phyloP scores from a whole-genome alignment of 2,329 filamentous ascomycete species.

The Aspergillus aculeatinus region DNA sequence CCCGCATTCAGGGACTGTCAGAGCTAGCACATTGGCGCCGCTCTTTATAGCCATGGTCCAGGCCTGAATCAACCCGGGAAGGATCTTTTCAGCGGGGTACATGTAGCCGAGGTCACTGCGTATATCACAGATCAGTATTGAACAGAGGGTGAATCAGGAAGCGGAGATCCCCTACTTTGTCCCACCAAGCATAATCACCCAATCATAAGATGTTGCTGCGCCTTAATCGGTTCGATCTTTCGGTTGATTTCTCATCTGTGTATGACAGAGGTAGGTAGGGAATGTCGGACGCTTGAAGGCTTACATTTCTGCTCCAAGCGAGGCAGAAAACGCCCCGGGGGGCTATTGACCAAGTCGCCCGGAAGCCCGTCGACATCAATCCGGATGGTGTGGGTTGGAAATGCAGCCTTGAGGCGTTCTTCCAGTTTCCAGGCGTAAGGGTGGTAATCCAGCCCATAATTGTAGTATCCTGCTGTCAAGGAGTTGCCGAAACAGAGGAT shows the following conservation, averaged over 20 bases:
- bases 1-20: conserved; percentile 61
- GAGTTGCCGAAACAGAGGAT: conserved; percentile 67
- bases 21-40: conserved; percentile 58
- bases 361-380: conserved; percentile 51
- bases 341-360: conserved; percentile 50
- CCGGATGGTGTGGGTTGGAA: conserved; percentile 45
- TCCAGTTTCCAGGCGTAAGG: conserved; percentile 57
- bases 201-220: conserved; percentile 49
- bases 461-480: conserved; percentile 58
- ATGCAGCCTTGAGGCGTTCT: conserved; percentile 48
- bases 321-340: conserved; percentile 29
- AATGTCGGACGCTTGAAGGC: not conserved
- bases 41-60: conserved; percentile 54
- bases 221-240: not conserved
- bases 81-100: conserved; percentile 44
- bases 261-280: not conserved
- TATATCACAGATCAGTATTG: not conserved
- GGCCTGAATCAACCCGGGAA: conserved; percentile 48
- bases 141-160: not conserved
- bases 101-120: conserved; percentile 50
- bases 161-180: conserved; percentile 49
- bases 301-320: conserved; percentile 33
- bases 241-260: not conserved
- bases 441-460: conserved; percentile 44
- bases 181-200: conserved; percentile 63